phyloP scores from a whole-genome alignment of 805 yeast genomes.

The Pichia paraexigua region DNA sequence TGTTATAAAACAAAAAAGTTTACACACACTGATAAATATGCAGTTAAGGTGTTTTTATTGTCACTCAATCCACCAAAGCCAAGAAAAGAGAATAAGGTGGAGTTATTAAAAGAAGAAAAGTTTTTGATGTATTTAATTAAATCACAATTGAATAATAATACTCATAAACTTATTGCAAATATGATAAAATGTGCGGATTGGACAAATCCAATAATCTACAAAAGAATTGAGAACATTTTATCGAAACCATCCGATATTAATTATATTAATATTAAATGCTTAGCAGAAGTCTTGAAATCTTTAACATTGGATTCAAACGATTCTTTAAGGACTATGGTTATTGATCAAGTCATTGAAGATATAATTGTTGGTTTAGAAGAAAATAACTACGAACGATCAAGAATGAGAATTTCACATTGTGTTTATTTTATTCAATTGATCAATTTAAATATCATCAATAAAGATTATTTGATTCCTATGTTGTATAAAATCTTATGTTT shows the following conservation, averaged over 20 bases:
- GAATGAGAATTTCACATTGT: conserved; percentile 54
- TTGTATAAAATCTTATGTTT: conserved; percentile 49
- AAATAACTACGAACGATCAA: conserved; percentile 49
- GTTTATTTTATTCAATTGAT: conserved; percentile 52
- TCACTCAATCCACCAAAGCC: conserved; percentile 49
- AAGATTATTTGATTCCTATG: conserved; percentile 41
- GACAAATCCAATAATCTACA: conserved; percentile 29
- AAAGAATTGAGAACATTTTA: conserved; percentile 34
- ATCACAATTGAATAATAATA: conserved; percentile 37
- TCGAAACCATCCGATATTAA: conserved; percentile 53
- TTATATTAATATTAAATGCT: conserved; percentile 43
- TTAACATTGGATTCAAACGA: conserved; percentile 18
- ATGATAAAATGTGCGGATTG: conserved; percentile 41
- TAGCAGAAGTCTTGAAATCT: conserved; percentile 42
- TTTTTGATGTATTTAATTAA: conserved; percentile 46
- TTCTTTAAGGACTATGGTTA: conserved; percentile 29
- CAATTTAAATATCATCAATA: conserved; percentile 39
- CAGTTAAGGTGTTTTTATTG: conserved; percentile 48
- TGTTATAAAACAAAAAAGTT: conserved; percentile 43
- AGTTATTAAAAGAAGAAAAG: conserved; percentile 35
- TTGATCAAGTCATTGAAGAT: conserved; percentile 62
- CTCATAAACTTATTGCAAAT: conserved; percentile 28
- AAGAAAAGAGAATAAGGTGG: conserved; percentile 25
- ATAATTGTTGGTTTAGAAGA: conserved; percentile 58
- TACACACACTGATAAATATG: conserved; percentile 46